Base-by-base conservation (phyloP, 768 basidiomycete species). In the Lentinus tigrinus region DNA sequence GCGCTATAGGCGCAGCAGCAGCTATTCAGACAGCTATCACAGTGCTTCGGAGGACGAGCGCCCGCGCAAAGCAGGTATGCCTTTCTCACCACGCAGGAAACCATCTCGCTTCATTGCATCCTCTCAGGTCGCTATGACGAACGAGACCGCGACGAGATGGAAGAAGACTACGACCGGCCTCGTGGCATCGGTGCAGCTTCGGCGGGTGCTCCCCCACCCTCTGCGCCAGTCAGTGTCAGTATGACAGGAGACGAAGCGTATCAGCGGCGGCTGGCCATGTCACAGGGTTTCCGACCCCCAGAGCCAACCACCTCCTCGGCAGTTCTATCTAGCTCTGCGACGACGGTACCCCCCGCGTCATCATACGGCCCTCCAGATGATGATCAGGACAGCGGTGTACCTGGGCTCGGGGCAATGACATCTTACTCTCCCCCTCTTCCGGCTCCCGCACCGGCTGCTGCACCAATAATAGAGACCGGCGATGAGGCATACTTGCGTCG, bases 231-330 rank as follows among this genome's bases (percentile, higher is more conserved):
- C 0, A 79, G 82, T 27, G 71, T 72, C 34, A 74, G 70, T 37
- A 73, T 87, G 62, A 84, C 84, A 3, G 90, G 89, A n/a, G 91
- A 93, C 47, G 91, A 91, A 66, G 89, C 87, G 1, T 92, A 84
- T 66, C 85, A 85, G 63, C 84, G 87, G 40, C 84, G 90, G 13
- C 74, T 90, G 11, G 87, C 86, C n/a, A 75, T 92, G 80, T 85
- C 85, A 9, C 58, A 68, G n/a, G 73, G 71, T 27, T 60, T 61
- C 39, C 63, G 61, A n/a, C 65, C 64, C 19, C 19, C 49, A 17
- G 57, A 52, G 37, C 37, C 54, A 14, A 34, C 60, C 19, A 27
- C 51, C 14, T 43, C 52, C 10, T 24, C 53, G 55, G 54, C 36
- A 31, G n/a, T 52, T 11, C 28, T 49, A 14, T 16, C 46, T 1